These are phyloP conservation scores for Gossypium herbaceum DNA, from an alignment of 345 rosid genomes.

Conservation along the genomic window DNA sequence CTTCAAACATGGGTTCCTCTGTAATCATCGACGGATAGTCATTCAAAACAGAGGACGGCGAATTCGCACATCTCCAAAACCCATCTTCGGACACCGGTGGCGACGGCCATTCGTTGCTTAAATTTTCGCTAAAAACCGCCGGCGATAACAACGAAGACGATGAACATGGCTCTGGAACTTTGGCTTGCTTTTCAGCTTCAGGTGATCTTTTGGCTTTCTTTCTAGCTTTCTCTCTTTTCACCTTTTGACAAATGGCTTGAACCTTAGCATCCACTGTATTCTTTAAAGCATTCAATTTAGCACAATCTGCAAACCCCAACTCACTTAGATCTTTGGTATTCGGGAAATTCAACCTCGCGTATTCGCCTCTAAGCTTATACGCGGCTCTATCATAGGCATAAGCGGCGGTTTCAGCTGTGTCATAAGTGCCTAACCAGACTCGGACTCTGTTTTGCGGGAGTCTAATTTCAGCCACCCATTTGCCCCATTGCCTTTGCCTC, in stretches of 20 bases:
- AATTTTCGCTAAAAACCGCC: slow-evolving; percentile 33
- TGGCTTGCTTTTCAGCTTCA: slow-evolving; percentile 18
- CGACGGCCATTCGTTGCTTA: slow-evolving; percentile 36
- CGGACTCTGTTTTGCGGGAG: slow-evolving; percentile 93
- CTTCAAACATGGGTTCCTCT: slow-evolving; percentile 31
- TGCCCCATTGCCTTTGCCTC: slow-evolving; percentile 99
- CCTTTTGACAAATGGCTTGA: slow-evolving; percentile 79
- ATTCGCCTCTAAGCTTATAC: slow-evolving; percentile 87
- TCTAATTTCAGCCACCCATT: slow-evolving; percentile 98
- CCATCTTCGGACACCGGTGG: slow-evolving; percentile 44
- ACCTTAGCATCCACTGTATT: slow-evolving; percentile 78
- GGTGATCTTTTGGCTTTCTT: slow-evolving; percentile 30
- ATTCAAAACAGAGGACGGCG: slow-evolving; percentile 43
- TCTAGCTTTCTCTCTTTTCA: slow-evolving; percentile 54
- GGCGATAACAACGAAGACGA: slow-evolving; percentile 34
- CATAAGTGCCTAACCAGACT: slow-evolving; percentile 93
- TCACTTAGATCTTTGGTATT: slow-evolving; percentile 62
- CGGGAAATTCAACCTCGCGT: slow-evolving; percentile 83
- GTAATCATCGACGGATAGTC: slow-evolving; percentile 16
- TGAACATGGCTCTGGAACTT: slow-evolving; percentile 35
- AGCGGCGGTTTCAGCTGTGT: slow-evolving; percentile 89
- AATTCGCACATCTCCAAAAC: slow-evolving; percentile 45
- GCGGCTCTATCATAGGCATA: slow-evolving; percentile 96
- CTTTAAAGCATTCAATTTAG: slow-evolving; percentile 56
- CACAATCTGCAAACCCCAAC: slow-evolving; percentile 55